A percentile compares a stretch with the other conserved stretches of the same genome.
phyloP scores from a whole-genome alignment of 768 basidiomycete species.

The Leccinum sublutescens region DNA sequence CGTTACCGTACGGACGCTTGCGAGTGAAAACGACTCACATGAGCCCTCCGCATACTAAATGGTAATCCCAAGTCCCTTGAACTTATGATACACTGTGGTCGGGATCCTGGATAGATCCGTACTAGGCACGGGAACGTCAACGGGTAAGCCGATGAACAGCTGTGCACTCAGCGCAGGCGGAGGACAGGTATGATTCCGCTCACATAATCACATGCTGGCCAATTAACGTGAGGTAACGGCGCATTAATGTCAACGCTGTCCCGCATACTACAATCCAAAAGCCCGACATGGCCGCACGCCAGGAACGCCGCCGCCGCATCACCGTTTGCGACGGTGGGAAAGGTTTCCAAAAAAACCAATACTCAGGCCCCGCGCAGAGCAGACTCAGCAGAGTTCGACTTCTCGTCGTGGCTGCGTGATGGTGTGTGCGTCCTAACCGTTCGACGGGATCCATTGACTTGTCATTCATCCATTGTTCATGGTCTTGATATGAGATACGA shows the following conservation, averaged over 20 bases:
- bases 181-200: not conserved
- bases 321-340: not conserved
- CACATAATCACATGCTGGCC: not conserved
- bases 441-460: conserved; percentile 5
- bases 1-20: conserved; percentile 3
- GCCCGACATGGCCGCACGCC: not conserved
- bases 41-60: not conserved
- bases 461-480: not conserved
- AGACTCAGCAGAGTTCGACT: not conserved
- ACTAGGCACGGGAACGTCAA: not conserved
- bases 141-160: not conserved
- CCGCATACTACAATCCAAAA: not conserved
- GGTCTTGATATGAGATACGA: conserved; percentile 2
- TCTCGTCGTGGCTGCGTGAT: not conserved
- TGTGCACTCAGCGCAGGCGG: not conserved
- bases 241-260: conserved; percentile 6
- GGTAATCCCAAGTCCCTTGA: not conserved
- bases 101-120: conserved; percentile 20
- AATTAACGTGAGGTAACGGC: not conserved
- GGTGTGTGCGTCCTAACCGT: not conserved
- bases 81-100: not conserved
- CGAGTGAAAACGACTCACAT: not conserved
- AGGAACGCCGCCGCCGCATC: conserved; percentile 4
- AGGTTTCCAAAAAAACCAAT: conserved; percentile 1
- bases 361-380: conserved; percentile 5